Base-by-base conservation (phyloP, 202 grass and related monocot genomes). In the Alloteropsis angusta region DNA sequence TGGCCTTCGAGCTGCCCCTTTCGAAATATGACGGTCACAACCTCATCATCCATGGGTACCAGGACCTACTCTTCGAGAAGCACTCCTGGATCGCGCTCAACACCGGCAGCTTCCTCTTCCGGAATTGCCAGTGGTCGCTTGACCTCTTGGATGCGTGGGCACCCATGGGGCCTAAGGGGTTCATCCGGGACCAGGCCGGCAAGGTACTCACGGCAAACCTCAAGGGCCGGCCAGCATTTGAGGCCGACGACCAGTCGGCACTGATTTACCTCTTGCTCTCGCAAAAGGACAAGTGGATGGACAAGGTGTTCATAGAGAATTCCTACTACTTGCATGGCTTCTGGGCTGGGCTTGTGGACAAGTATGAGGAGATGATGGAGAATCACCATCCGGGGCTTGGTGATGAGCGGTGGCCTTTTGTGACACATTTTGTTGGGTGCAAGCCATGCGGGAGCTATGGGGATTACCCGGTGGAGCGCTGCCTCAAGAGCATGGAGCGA, bases 331-430 rank as follows among this genome's bases (percentile, higher is more conserved):
- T 98, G 17, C 96, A 98, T 5, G 96, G 96, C 6, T 98, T 90
- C 71, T 98, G 96, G 96, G 60, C 82, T 50, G 96, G 92, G 7
- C 78, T 98, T 21, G 96, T 98, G 9, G 92, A 98, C 58, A 92
- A 89, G 60, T 98, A 93, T 7, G 96, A 98, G 72, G 96, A 98
- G 75, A 95, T 95, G 91, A 95, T 98, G 87, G 83, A 95, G 79
- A 93, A 95, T 70, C 75, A 93, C 72, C 87, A 98, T 63, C 96
- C 96, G 0, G 96, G 92, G 2, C 72, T 93, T 1, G 96, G 96
- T 13, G 92, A 98, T 5, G 96, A 95, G 88, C 85, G 92, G 42
- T 98, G 96, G 96, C 92, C 96, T 4, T 98, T 98, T 3, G 88
- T 98, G 10, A 98, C 96, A 1, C 96, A 98, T 46, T 98, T 98